Conservation (phyloP, 2,329 filamentous ascomycete species). For the Sordariomycetes sp. region DNA sequence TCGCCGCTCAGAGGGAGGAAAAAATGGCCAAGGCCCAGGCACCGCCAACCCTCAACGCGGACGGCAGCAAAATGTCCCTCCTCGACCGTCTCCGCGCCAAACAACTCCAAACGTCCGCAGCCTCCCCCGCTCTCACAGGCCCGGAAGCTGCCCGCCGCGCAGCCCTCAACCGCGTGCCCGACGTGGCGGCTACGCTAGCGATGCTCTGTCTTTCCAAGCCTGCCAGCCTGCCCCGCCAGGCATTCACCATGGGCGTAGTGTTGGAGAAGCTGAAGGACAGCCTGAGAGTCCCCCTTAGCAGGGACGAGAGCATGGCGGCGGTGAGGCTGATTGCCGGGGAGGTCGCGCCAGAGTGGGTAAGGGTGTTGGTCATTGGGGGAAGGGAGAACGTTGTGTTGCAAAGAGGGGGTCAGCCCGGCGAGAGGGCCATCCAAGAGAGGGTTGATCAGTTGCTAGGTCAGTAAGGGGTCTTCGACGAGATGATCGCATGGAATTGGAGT, state of each 20-base stretch:
- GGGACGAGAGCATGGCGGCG: constrained; percentile 40
- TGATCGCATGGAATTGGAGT: too few relatives aligned
- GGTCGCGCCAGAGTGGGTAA: constrained; percentile 47
- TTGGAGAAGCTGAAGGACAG: constrained; percentile 61
- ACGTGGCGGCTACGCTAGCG: constrained; percentile 58
- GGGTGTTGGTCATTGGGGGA: constrained; percentile 39
- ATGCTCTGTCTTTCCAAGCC: constrained; percentile 51
- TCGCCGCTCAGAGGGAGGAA: constrained; percentile 37
- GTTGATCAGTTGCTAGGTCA: constrained; percentile 20
- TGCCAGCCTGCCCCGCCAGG: constrained; percentile 42
- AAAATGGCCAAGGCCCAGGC: constrained; percentile 26
- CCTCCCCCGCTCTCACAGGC: constrained; percentile 43
- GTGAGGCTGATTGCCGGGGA: constrained; percentile 43
- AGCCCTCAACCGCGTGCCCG: constrained; percentile 58
- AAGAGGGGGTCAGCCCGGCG: constrained; percentile 28
- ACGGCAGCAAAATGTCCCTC: constrained; percentile 52
- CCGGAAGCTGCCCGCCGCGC: constrained; percentile 51
- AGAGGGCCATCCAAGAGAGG: constrained; percentile 24
- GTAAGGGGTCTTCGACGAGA: too few relatives aligned
- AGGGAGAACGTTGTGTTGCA: constrained; percentile 50
- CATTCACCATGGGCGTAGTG: constrained; percentile 56
- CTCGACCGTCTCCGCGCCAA: constrained; percentile 70
- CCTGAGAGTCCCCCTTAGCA: constrained; percentile 43
- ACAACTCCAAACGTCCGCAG: constrained; percentile 49
- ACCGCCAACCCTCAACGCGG: constrained; percentile 26